phyloP scores from a whole-genome alignment of 2,329 filamentous ascomycete species.

The Raffaelea albimanens region DNA sequence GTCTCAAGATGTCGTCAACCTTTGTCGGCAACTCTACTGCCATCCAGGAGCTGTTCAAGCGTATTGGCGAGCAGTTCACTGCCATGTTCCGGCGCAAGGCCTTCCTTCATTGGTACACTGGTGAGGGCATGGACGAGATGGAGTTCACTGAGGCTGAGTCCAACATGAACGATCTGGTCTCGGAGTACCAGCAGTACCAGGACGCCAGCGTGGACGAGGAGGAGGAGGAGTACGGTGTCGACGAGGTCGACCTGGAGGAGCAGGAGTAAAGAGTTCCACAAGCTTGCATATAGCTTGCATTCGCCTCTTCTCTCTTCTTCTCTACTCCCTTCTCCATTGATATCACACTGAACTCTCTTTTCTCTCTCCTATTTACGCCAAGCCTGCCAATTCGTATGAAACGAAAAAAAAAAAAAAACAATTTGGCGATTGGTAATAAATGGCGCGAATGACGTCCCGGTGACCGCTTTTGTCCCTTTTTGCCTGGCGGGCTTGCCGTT shows the following conservation, averaged over 20 bases:
- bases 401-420: background rate
- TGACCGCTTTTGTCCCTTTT: no score
- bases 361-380: no score
- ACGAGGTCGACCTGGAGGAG: slow-evolving; percentile 65
- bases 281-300: no score
- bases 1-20: slow-evolving; percentile 98
- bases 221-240: slow-evolving; percentile 92
- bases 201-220: slow-evolving; percentile 95
- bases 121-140: slow-evolving; percentile 99
- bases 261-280: slow-evolving; percentile 22
- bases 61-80: slow-evolving; percentile 98
- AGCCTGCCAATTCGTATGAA: no score
- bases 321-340: background rate
- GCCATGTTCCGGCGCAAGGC: slow-evolving; percentile 99
- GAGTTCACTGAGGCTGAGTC: slow-evolving; percentile 99
- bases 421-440: background rate
- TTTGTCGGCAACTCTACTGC: slow-evolving; percentile 99
- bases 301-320: background rate
- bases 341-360: no score
- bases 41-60: slow-evolving; percentile 99
- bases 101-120: slow-evolving; percentile 99
- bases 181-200: slow-evolving; percentile 99
- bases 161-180: slow-evolving; percentile 99
- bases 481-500: no score
- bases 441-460: background rate